phyloP scores from a whole-genome alignment of 768 basidiomycete species.

The Psilocybe sp. region DNA sequence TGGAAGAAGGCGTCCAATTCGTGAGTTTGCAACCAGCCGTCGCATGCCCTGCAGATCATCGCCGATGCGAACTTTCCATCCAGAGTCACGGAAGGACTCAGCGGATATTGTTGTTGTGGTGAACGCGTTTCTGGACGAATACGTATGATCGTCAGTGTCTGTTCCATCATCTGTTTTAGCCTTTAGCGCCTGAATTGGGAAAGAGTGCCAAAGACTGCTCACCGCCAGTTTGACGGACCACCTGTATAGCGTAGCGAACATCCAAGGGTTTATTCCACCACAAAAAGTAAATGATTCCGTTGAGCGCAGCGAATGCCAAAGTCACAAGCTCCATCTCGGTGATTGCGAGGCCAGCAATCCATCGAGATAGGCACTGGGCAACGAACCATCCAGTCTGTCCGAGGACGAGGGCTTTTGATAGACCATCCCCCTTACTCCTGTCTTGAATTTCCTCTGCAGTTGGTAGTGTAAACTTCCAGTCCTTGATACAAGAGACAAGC shows the following conservation, averaged over 20 bases:
- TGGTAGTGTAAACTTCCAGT: slow-evolving; percentile 3
- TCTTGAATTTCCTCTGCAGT: slow-evolving; percentile 8
- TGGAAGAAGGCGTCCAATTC: no score
- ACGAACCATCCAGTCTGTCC: slow-evolving; percentile 31
- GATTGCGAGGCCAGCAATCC: slow-evolving; percentile 15
- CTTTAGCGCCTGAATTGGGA: no score
- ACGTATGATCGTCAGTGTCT: no score
- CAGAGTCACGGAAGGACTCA: no score
- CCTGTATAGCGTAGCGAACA: slow-evolving; percentile 8
- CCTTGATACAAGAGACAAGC: background rate
- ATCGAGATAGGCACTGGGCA: slow-evolving; percentile 21
- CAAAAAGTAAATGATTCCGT: slow-evolving; percentile 22
- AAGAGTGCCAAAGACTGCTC: no score
- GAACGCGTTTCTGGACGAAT: no score
- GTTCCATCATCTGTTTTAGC: no score
- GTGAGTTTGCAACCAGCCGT: no score
- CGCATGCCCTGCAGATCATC: no score
- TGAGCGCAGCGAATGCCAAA: slow-evolving; percentile 26
- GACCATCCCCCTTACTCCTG: slow-evolving; percentile 19
- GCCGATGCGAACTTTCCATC: no score
- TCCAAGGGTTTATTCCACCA: slow-evolving; percentile 37
- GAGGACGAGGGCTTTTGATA: slow-evolving; percentile 26
- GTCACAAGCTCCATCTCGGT: slow-evolving; percentile 33
- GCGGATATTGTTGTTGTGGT: no score
- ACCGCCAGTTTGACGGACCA: no score